Base-by-base conservation (phyloP, 2,329 filamentous ascomycete species). In the Ilyonectria destructans region DNA sequence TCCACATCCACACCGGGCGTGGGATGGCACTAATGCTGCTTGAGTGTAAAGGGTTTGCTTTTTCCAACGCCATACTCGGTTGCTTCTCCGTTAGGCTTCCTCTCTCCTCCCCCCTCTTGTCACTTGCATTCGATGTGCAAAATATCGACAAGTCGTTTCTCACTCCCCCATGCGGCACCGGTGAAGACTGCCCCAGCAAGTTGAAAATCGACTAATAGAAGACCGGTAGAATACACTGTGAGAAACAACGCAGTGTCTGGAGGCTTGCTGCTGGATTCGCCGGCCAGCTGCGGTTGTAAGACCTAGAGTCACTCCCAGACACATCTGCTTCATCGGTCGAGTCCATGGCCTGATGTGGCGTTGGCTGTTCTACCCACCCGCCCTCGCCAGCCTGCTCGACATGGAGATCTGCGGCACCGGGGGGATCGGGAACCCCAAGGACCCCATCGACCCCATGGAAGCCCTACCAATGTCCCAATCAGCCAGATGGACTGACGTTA, bases 311-410 rank as follows among this genome's bases (percentile, higher is more conserved):
- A 52, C 40, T 45, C 51, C 31, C 33, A 52, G 17, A 59, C 31
- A 37, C 29, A 6, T 37, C 26, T 62, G 46, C 60, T 62, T 70
- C 68, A 62, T 63, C 61, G 51, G 49, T 61, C 58, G 57, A 65
- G 48, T 62, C 60, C 40, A 43, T 70, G 58, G 62, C 51, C 62
- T 68, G 55, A 65, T 70, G 58, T 68, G 68, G 68, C 65, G 66
- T 59, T 17, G 21, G 43, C 62, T 64, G 65, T 68, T 69, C 68
- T 64, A 65, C 68, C 68, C 65, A 64, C 56, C 51, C 23, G 35
- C 19, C 23, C 21, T 31, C 45, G 45, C 29, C 49, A 56, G 29
- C 26, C 40, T 51, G 59, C 52, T 62, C 48, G 37, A 65, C 40
- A 17, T 31, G 35, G 33, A 66, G 62, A 66, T 68, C 62, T 68